These are phyloP conservation scores for Irpex sp. DNA, from an alignment of 1,284 basidiomycete species.

Conservation along the genomic window DNA sequence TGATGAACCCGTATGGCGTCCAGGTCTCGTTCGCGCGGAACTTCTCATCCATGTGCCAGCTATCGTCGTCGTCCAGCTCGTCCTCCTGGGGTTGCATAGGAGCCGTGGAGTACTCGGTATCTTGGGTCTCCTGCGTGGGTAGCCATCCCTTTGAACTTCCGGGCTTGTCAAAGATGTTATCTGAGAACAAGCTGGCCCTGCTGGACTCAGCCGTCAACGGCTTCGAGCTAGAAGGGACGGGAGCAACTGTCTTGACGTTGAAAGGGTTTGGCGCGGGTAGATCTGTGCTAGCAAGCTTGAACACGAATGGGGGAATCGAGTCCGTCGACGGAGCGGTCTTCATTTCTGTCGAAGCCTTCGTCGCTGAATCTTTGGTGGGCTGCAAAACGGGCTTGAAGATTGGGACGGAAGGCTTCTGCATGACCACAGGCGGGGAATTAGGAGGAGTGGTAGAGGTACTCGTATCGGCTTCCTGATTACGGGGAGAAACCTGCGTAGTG, in stretches of 20 bases:
- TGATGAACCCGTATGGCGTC: constrained; percentile 43
- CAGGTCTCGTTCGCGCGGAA: constrained; percentile 49
- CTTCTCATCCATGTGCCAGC: constrained; percentile 69
- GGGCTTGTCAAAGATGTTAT: constrained; percentile 46
- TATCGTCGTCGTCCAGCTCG: constrained; percentile 52
- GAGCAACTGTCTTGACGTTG: constrained; percentile 36
- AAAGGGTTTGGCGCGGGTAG: constrained; percentile 42
- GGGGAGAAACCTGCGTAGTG: background rate
- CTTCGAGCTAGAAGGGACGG: constrained; percentile 25
- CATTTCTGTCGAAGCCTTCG: background rate
- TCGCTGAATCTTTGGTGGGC: constrained; percentile 32
- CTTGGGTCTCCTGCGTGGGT: constrained; percentile 47
- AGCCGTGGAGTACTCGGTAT: constrained; percentile 46
- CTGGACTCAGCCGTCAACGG: constrained; percentile 43
- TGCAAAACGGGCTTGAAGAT: constrained; percentile 48
- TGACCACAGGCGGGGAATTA: constrained; percentile 43
- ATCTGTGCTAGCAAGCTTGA: constrained; percentile 25
- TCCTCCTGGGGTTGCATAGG: constrained; percentile 18
- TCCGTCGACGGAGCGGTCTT: constrained; percentile 9
- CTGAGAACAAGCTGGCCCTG: constrained; percentile 46
- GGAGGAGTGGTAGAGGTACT: constrained; percentile 57
- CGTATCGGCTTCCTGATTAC: constrained; percentile 16
- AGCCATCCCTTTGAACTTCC: constrained; percentile 48
- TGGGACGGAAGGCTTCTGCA: constrained; percentile 16
- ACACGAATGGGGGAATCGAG: constrained; percentile 11